Evolutionary conservation across 2,329 filamentous ascomycete genomes (phyloP).

Genomic region (Colletotrichum lentis): DNA sequence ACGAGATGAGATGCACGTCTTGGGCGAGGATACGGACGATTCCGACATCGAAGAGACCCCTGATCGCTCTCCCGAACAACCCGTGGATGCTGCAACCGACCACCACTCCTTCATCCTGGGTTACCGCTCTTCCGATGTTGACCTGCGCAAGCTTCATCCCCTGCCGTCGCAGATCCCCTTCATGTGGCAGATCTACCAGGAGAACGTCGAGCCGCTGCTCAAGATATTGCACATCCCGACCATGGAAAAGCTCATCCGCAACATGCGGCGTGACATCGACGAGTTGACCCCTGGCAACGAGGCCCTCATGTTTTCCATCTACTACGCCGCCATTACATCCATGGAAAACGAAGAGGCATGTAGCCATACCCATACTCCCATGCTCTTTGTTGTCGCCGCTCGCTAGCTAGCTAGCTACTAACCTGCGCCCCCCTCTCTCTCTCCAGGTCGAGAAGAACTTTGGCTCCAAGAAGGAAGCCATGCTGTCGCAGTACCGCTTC

Average conservation of each 20-base stretch:
- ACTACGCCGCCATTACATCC: slow-evolving; percentile 65
- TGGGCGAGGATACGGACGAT: slow-evolving; percentile 62
- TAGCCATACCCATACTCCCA: background rate
- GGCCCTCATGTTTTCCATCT: slow-evolving; percentile 70
- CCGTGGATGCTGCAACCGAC: slow-evolving; percentile 50
- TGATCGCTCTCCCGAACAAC: slow-evolving; percentile 50
- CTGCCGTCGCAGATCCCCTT: slow-evolving; percentile 69
- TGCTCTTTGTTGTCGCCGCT: no score
- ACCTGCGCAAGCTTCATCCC: slow-evolving; percentile 71
- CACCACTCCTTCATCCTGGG: slow-evolving; percentile 79
- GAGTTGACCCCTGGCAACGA: slow-evolving; percentile 65
- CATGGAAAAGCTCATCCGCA: slow-evolving; percentile 67
- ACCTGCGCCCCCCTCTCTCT: background rate
- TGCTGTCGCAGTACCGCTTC: slow-evolving; percentile 58
- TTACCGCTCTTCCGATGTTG: slow-evolving; percentile 74
- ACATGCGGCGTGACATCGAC: slow-evolving; percentile 66
- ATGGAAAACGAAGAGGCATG: slow-evolving; percentile 67
- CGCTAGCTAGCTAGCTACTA: no score
- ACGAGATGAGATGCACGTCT: slow-evolving; percentile 51
- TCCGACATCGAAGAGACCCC: slow-evolving; percentile 68
- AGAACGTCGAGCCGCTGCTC: slow-evolving; percentile 77
- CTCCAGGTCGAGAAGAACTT: slow-evolving; percentile 52
- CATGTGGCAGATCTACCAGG: slow-evolving; percentile 75
- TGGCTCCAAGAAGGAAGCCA: slow-evolving; percentile 53
- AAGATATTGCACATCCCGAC: slow-evolving; percentile 77